Evolutionary conservation across 306 rosid genomes (phyloP), one percentile per base, ranked within the genome.

Genomic region (Geum urbanum): DNA sequence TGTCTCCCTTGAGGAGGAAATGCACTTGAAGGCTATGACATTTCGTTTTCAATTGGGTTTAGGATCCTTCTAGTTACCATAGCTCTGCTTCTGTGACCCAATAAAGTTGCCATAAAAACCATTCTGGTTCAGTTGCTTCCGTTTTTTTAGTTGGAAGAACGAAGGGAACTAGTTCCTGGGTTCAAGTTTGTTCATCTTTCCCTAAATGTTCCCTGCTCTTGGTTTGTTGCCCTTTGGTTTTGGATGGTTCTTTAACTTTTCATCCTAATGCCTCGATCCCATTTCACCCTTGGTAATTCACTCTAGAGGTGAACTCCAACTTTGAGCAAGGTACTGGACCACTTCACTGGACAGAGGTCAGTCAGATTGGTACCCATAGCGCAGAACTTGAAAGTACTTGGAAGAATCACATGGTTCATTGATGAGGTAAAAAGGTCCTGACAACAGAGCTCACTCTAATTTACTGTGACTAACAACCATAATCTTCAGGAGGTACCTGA

Each of bases 371-470:
- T 16, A 32, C 60, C 71, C 37, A 32, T 2, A 67, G 7, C 2
- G 45, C 64, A 32, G 37, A 59, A 16, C 43, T 59, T 59, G 63
- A 12, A 37, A 59, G 64, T 59, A 59, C 64, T 14, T 13, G 37
- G 37, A 49, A 39, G 37, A 49, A 39, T 51, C 62, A 67, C 71
- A 49, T 50, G 71, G 59, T 67, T 32, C 46, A 35, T n/a, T 35
- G 51, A 50, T 49, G 39, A 18, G 7, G 19, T 5, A 52, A 35
- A 27, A 57, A 35, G n/a, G 32, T 8, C 59, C 35, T 67, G 24
- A 50, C 72, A 67, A 37, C 64, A 67, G 59, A 40, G 27, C 32
- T 32, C 3, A 32, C 9, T 67, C 46, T 50, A 68, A 52, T 49
- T 18, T 10, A 35, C 64, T 59, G 19, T 59, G 7, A 11, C 44